phyloP scores from a whole-genome alignment of 306 rosid genomes.

The Amphicarpaea edgeworthii region DNA sequence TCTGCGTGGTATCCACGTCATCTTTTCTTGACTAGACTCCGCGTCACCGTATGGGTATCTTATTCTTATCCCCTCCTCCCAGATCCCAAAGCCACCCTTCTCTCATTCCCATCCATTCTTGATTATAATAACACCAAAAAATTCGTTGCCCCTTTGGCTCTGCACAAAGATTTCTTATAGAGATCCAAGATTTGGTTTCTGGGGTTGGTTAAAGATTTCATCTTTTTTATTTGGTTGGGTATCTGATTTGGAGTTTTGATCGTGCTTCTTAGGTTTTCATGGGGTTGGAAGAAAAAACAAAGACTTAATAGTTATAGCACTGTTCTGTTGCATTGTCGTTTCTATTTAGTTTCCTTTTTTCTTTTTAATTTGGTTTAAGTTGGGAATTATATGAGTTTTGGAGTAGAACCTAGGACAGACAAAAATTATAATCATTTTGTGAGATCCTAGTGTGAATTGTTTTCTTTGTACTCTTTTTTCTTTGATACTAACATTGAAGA shows the following conservation, averaged over 20 bases:
- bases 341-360: not conserved
- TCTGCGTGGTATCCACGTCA: conserved; percentile 9
- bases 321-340: conserved; percentile 3
- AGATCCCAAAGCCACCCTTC: conserved; percentile 36
- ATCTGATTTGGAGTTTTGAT: conserved; percentile 34
- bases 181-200: conserved; percentile 7
- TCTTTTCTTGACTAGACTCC: conserved; percentile 18
- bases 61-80: conserved; percentile 55
- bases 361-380: not conserved
- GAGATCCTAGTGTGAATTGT: conserved; percentile 11
- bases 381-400: conserved; percentile 10
- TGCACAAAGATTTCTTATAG: not conserved
- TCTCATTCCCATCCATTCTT: not conserved
- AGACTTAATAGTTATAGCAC: not conserved
- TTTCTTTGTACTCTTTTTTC: not conserved
- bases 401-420: not conserved
- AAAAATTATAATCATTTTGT: not conserved
- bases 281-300: conserved; percentile 27
- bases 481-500: not conserved
- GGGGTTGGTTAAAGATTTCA: conserved; percentile 33
- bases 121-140: not conserved
- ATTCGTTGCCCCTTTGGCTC: not conserved
- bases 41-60: conserved; percentile 46
- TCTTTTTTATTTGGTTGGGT: conserved; percentile 12
- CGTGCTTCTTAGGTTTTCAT: conserved; percentile 28